Evolutionary conservation across 176 grass and related monocot species (phyloP).

Genomic region (Aegilops bicornis): DNA sequence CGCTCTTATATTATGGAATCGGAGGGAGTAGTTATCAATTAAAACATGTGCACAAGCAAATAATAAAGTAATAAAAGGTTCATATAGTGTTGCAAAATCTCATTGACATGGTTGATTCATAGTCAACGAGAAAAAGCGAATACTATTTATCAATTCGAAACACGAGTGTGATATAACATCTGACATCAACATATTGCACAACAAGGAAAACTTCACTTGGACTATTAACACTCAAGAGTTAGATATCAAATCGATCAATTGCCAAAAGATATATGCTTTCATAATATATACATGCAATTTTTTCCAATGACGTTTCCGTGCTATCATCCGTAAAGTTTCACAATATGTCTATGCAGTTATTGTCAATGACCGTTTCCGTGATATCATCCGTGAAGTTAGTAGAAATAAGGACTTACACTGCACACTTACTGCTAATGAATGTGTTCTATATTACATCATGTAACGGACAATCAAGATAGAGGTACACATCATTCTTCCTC

Average conservation of each 20-base stretch:
- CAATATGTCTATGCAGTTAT: neutral
- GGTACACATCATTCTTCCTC: neutral
- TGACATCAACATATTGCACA: neutral
- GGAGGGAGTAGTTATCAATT: no score
- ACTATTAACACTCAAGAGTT: neutral
- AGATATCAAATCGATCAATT: no score
- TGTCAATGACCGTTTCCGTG: neutral
- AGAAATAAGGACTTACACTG: neutral
- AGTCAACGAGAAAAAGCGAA: no score
- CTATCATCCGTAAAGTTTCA: neutral
- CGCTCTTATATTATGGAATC: no score
- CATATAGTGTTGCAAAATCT: no score
- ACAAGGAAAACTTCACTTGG: neutral
- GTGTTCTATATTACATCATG: neutral
- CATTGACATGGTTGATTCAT: no score
- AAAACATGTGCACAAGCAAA: no score
- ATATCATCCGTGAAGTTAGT: no score
- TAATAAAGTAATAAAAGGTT: no score
- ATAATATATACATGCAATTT: neutral
- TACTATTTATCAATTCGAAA: no score
- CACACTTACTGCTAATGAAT: neutral
- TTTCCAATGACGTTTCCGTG: neutral
- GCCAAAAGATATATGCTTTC: neutral
- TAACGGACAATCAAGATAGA: neutral
- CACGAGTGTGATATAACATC: no score